phyloP scores from a whole-genome alignment of 2,329 filamentous ascomycete species.

The Didymella pomorum region DNA sequence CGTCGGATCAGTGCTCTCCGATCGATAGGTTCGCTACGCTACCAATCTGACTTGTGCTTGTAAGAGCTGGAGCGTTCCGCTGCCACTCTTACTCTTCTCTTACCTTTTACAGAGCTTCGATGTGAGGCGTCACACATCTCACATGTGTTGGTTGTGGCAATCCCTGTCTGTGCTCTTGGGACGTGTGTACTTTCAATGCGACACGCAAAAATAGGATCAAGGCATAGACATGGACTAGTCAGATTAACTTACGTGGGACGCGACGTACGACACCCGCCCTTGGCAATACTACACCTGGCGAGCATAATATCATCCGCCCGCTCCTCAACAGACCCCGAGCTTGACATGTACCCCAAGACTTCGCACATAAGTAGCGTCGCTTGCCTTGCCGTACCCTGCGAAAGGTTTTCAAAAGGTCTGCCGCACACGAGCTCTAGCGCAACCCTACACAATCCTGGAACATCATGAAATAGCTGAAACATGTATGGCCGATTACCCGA shows the following conservation, averaged over 20 bases:
- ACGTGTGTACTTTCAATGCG: constrained; percentile 15
- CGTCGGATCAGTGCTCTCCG: constrained; percentile 7
- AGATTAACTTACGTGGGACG: constrained; percentile 20
- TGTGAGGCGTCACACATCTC: constrained; percentile 8
- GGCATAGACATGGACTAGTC: constrained; percentile 20
- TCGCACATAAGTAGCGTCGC: constrained; percentile 13
- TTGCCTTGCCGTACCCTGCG: constrained; percentile 11
- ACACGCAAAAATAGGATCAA: constrained; percentile 19
- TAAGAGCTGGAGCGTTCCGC: constrained; percentile 6
- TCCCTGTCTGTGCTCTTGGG: constrained; percentile 19
- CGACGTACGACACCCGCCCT: constrained; percentile 17
- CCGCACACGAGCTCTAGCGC: constrained; percentile 14
- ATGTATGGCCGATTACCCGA: constrained; percentile 22
- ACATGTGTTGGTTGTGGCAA: constrained; percentile 10
- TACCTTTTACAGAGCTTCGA: constrained; percentile 7
- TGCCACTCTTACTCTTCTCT: constrained; percentile 5
- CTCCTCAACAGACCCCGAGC: constrained; percentile 3
- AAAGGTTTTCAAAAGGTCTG: constrained; percentile 10
- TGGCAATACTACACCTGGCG: constrained; percentile 21
- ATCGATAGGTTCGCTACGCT: constrained; percentile 9
- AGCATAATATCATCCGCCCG: constrained; percentile 5
- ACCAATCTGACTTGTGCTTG: not conserved
- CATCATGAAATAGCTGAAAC: constrained; percentile 20
- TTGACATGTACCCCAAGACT: constrained; percentile 7
- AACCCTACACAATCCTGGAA: constrained; percentile 25